Evolutionary conservation across 75 land plant genomes (phyloP).

Genomic region (Cunninghamia lanceolata): DNA sequence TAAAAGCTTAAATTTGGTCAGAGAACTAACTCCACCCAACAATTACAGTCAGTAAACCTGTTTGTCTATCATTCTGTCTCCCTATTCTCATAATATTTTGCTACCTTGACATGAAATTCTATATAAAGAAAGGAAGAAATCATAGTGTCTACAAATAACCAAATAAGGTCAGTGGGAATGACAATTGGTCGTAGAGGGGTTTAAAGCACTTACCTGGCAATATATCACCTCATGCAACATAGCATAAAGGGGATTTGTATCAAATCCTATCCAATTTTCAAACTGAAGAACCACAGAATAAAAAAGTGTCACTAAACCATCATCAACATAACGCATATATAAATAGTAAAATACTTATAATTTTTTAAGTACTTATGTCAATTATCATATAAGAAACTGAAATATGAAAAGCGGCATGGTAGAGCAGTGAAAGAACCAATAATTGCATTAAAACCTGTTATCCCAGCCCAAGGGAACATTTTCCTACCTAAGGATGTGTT

Average conservation of each 20-base stretch:
- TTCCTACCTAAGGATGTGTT: not conserved
- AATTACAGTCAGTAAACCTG: not conserved
- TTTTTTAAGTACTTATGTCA: not conserved
- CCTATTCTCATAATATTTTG: not conserved
- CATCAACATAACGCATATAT: not conserved
- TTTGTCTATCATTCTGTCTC: not conserved
- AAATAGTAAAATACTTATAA: not conserved
- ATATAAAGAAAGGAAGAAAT: not conserved
- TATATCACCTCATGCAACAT: conserved; percentile 88
- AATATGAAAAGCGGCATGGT: not conserved
- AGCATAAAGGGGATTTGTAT: conserved; percentile 88
- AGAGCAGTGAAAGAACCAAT: not conserved
- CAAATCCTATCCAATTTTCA: conserved; percentile 69
- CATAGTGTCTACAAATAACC: not conserved
- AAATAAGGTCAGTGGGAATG: not conserved
- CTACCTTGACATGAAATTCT: not conserved
- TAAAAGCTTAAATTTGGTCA: not conserved
- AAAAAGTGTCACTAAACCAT: not conserved
- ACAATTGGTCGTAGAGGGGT: not conserved
- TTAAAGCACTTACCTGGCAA: conserved; percentile 62
- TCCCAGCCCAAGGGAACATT: not conserved
- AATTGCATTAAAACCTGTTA: not conserved
- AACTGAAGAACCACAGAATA: conserved; percentile 47
- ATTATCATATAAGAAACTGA: not conserved
- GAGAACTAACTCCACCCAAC: not conserved